phyloP scores from a whole-genome alignment of 139 green algal genomes.

The Chlorella sp. region DNA sequence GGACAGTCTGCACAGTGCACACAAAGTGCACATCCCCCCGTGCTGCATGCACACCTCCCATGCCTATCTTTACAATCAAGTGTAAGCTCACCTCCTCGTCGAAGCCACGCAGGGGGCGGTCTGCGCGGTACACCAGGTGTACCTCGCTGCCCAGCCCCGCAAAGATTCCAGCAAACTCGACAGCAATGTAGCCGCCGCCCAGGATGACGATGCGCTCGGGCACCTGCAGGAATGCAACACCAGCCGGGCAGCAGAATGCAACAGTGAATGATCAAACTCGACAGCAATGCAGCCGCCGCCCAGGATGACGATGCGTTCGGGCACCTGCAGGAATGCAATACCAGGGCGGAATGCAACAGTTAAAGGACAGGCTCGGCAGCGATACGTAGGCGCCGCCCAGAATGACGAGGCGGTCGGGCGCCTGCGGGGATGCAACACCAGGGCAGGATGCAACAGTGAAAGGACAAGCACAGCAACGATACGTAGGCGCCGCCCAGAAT shows the following conservation, averaged over 20 bases:
- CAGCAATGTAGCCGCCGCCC: slow-evolving; percentile 96
- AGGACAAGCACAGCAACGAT: slow-evolving; percentile 98
- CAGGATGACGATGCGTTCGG: slow-evolving; percentile 80
- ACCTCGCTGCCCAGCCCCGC: slow-evolving; percentile 85
- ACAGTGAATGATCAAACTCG: slow-evolving; percentile 93
- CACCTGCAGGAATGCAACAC: slow-evolving; percentile 16
- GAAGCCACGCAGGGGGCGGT: slow-evolving; percentile 73
- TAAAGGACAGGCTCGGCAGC: slow-evolving; percentile 97
- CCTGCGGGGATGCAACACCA: not conserved
- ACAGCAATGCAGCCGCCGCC: slow-evolving; percentile 97
- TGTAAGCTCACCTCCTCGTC: slow-evolving; percentile 52
- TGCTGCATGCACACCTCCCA: too few relatives aligned
- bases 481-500: slow-evolving; percentile 95
- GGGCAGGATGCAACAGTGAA: not conserved
- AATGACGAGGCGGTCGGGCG: slow-evolving; percentile 74
- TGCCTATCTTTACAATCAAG: too few relatives aligned
- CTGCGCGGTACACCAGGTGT: slow-evolving; percentile 84
- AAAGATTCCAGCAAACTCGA: slow-evolving; percentile 98
- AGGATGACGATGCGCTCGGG: slow-evolving; percentile 81
- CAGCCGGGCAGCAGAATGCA: too few relatives aligned
- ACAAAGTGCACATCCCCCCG: not conserved
- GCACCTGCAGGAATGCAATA: slow-evolving; percentile 21
- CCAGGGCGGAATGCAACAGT: not conserved
- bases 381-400: slow-evolving; percentile 97
- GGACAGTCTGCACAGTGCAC: not conserved